A percentile compares a stretch with the other conserved stretches of the same genome.
Evolutionary conservation across 2,329 filamentous ascomycete genomes (phyloP).

Genomic region (Colletotrichum scovillei): DNA sequence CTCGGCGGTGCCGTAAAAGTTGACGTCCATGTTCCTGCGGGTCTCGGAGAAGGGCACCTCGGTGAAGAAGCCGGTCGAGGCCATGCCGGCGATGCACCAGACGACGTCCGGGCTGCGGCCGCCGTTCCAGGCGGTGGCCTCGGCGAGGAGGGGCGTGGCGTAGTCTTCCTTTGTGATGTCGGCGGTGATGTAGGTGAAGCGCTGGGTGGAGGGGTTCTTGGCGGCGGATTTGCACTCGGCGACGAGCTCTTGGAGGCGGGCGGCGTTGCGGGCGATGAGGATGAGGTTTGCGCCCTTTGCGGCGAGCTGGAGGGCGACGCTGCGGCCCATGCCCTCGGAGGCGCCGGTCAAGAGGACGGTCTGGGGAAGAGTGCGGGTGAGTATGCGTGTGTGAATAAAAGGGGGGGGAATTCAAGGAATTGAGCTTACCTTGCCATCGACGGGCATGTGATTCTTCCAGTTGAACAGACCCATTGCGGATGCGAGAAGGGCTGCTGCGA

Average conservation of each 20-base stretch:
- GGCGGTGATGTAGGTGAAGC: slow-evolving; percentile 85
- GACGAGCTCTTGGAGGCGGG: slow-evolving; percentile 76
- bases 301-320: slow-evolving; percentile 78
- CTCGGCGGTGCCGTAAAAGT: slow-evolving; percentile 89
- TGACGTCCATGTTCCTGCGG: slow-evolving; percentile 87
- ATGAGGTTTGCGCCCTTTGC: slow-evolving; percentile 88
- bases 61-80: slow-evolving; percentile 80
- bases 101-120: slow-evolving; percentile 82
- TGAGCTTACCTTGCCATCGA: slow-evolving; percentile 80
- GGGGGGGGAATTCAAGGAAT: slow-evolving; percentile 35
- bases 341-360: slow-evolving; percentile 91
- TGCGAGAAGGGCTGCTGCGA: slow-evolving; percentile 49
- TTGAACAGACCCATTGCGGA: slow-evolving; percentile 75
- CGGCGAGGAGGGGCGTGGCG: slow-evolving; percentile 74
- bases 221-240: slow-evolving; percentile 74
- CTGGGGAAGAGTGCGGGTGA: slow-evolving; percentile 54
- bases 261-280: slow-evolving; percentile 81
- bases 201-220: slow-evolving; percentile 73
- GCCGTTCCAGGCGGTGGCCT: slow-evolving; percentile 84
- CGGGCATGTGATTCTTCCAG: slow-evolving; percentile 80
- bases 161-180: slow-evolving; percentile 81
- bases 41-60: slow-evolving; percentile 76
- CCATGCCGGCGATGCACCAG: slow-evolving; percentile 87
- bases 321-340: slow-evolving; percentile 91
- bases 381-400: slow-evolving; percentile 5